Evolutionary conservation across 805 yeast species (phyloP), one percentile per base, ranked within the genome.

Genomic region (Cyberlindnera sargentensis): DNA sequence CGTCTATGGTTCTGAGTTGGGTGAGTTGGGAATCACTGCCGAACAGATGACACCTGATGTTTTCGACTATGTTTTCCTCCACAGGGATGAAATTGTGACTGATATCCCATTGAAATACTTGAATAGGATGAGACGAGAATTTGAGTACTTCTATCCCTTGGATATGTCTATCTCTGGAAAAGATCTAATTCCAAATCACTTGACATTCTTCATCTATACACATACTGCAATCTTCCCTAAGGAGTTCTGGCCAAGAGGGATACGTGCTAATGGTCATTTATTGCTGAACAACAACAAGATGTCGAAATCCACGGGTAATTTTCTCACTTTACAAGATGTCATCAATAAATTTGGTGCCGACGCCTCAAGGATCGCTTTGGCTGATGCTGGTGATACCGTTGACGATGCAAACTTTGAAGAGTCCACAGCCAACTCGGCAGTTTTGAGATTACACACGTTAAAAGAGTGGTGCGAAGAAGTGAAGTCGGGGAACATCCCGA

Each of bases 381-480:
- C 98, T 37, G 99, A 93, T 71, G 96, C 97, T 41, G 99, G 99
- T 72, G 99, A 93, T 64, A 73, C 93, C 36, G 80, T 89, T 53
- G 99, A 93, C 70, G 99, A 93, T 66, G 99, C 99, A 42, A 93
- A 93, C 72, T 86, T 93, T 61, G 99, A 93, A 60, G 99, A 93
- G 70, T 71, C 88, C 47, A 90, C 82, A 60, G 99, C 99, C 43
- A 93, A 93, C 60, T 96, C 99, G 38, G 97, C 98, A 26, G 90
- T 93, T 63, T 76, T 93, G 64, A 85, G 99, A 70, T 75, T 93
- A 63, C 84, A 77, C 65, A 91, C 87, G 43, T 74, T 91, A 65
- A 91, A 87, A 64, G 98, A 90, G 66, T 93, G 99, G 99, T 78
- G 85, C 62, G 97, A 90, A 64, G 93, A 84, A 45, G 69, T 78